Percentiles rank a stretch among this genome's conserved stretches.
These are phyloP conservation scores for Ophiorrhiza pumila DNA, from an alignment of 257 asterid species.

Conservation along the genomic window DNA sequence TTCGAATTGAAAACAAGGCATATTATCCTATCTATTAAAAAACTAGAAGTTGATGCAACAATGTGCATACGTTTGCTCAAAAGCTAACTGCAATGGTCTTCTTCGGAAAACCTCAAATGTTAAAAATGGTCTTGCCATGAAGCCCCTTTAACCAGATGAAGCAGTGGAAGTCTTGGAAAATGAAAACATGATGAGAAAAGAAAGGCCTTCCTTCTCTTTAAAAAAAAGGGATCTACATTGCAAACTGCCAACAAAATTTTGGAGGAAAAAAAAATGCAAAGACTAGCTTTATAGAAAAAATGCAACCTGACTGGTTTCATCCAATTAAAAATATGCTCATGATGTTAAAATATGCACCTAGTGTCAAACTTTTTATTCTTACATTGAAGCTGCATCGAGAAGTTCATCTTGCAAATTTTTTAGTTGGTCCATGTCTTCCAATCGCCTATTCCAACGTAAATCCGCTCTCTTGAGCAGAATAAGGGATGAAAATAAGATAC, in stretches of 20 bases:
- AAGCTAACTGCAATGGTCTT: neutral
- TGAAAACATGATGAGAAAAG: too few species aligned
- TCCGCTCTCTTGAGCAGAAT: slow-evolving; percentile 69
- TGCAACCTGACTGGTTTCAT: neutral
- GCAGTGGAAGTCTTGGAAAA: neutral
- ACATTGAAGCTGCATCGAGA: slow-evolving; percentile 85
- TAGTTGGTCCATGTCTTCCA: slow-evolving; percentile 88
- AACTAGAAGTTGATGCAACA: neutral
- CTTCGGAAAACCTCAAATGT: neutral
- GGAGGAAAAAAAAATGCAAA: too few species aligned
- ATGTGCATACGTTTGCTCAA: neutral
- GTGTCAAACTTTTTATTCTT: slow-evolving; percentile 25
- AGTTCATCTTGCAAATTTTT: slow-evolving; percentile 70
- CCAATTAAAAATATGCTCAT: neutral
- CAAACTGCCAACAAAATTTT: too few species aligned
- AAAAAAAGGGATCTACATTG: neutral
- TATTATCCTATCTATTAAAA: neutral
- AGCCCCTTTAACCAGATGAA: neutral
- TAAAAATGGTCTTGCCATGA: neutral
- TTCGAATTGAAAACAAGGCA: neutral
- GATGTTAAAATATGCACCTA: neutral
- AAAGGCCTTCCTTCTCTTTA: neutral
- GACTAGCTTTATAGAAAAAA: neutral
- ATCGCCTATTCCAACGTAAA: slow-evolving; percentile 85
- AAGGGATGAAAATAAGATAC: slow-evolving; percentile 20